Evolutionary conservation across 805 yeast genomes (phyloP).

Genomic region (Kodamaea leandrae): DNA sequence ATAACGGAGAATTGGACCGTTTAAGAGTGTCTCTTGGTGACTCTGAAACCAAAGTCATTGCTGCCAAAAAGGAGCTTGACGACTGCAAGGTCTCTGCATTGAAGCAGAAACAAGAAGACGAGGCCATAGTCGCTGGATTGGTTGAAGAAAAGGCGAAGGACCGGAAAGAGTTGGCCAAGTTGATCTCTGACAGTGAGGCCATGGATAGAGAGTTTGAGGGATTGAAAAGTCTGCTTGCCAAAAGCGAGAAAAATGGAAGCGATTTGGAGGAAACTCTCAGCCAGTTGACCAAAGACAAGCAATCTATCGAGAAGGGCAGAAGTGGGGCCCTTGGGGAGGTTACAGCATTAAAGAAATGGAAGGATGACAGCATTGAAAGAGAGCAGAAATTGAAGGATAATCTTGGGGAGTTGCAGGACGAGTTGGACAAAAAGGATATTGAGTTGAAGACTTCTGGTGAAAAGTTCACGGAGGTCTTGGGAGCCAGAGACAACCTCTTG

Average conservation of each 20-base stretch:
- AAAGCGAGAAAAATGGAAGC: too few relatives aligned
- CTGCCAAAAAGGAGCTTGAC: constrained; percentile 1
- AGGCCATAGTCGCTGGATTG: not conserved
- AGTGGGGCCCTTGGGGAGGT: too few relatives aligned
- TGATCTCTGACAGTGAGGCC: not conserved
- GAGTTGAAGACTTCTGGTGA: not conserved
- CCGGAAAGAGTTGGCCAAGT: too few relatives aligned
- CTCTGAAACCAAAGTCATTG: not conserved
- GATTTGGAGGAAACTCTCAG: too few relatives aligned
- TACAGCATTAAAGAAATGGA: not conserved
- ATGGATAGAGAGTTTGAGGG: too few relatives aligned
- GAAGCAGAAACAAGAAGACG: not conserved
- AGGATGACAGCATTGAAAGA: too few relatives aligned
- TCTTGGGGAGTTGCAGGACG: not conserved
- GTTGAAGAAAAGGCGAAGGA: too few relatives aligned
- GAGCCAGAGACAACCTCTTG: too few relatives aligned
- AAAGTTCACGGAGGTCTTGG: not conserved
- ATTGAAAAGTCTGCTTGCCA: too few relatives aligned
- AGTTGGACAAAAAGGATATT: not conserved
- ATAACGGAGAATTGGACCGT: constrained; percentile 20
- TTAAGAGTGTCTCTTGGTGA: constrained; percentile 7
- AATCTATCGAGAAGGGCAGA: too few relatives aligned
- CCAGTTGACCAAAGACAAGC: too few relatives aligned
- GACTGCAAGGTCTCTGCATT: not conserved
- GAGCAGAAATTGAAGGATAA: too few relatives aligned